Conservation (phyloP, 169 alveolate genomes). For the Eimeria falciformis region DNA sequence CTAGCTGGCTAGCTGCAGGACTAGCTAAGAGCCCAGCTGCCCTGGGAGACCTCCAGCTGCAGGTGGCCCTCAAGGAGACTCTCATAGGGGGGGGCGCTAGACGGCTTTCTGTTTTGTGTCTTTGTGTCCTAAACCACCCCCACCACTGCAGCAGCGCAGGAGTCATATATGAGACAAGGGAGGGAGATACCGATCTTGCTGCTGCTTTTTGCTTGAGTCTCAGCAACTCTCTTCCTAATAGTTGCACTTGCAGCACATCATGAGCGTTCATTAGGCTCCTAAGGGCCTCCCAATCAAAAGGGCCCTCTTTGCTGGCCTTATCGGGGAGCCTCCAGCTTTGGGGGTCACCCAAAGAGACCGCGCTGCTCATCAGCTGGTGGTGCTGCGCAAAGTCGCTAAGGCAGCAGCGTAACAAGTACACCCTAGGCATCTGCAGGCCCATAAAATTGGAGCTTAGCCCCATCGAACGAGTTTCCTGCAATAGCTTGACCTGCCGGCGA, state of each 20-base stretch:
- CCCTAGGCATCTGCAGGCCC: not conserved
- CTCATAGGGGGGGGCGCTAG: not conserved
- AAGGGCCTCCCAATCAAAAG: not conserved
- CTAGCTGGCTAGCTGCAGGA: not conserved
- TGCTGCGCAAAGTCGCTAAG: not conserved
- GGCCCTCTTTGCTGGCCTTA: not conserved
- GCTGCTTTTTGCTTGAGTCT: not conserved
- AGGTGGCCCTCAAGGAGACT: not conserved
- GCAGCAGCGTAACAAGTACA: not conserved
- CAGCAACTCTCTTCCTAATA: not conserved
- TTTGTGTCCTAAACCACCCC: not conserved
- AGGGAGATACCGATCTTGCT: not conserved
- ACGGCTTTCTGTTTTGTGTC: not conserved
- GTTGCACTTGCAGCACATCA: not conserved
- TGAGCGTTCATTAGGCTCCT: not conserved
- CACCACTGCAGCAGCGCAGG: slow-evolving; percentile 38
- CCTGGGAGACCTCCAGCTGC: not conserved
- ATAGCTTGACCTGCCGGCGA: not conserved
- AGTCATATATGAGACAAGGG: slow-evolving; percentile 8
- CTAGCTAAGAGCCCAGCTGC: not conserved
- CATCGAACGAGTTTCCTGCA: not conserved
- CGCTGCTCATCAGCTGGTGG: not conserved
- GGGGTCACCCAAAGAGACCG: slow-evolving; percentile 6
- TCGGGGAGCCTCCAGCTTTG: not conserved
- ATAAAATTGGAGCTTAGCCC: no score